Percentiles rank a stretch among this genome's conserved stretches.
Evolutionary conservation across 1,284 basidiomycete species (phyloP).

Genomic region (Tylopilus orsonianus): DNA sequence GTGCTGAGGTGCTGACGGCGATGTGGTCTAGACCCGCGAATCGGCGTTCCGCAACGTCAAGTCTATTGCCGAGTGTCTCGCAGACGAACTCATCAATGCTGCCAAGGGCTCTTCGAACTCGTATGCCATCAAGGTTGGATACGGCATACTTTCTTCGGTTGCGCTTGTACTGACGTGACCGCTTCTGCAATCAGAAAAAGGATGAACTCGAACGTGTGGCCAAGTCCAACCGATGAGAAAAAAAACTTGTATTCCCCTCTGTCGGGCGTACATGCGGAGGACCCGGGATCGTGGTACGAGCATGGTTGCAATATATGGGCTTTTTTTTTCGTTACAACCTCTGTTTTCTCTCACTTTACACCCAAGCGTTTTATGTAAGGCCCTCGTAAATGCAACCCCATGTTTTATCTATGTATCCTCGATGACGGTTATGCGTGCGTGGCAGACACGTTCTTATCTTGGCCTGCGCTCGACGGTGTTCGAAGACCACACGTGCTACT

Average conservation of each 20-base stretch:
- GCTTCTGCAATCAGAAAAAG: constrained; percentile 64
- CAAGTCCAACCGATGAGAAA: constrained; percentile 94
- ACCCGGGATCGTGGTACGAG: constrained; percentile 17
- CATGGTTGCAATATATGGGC: constrained; percentile 27
- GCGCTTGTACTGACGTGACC: neutral
- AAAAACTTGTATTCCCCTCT: neutral
- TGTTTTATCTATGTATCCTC: constrained; percentile 23
- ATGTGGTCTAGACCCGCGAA: constrained; percentile 79
- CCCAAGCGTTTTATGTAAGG: neutral
- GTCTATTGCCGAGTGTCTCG: constrained; percentile 97
- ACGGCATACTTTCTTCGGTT: neutral
- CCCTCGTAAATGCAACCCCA: constrained; percentile 30
- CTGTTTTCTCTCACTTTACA: constrained; percentile 8
- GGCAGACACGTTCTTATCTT: constrained; percentile 8
- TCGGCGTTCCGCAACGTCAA: constrained; percentile 99
- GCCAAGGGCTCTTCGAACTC: constrained; percentile 99
- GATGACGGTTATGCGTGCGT: constrained; percentile 13
- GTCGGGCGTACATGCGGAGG: constrained; percentile 6
- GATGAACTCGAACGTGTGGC: constrained; percentile 99
- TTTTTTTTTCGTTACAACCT: constrained; percentile 11
- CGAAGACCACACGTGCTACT: neutral
- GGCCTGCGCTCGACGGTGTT: neutral
- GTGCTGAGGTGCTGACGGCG: no score
- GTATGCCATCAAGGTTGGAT: constrained; percentile 92
- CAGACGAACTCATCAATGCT: constrained; percentile 99